phyloP scores from a whole-genome alignment of 78 protist species.

The Corallochytrium limacisporum region DNA sequence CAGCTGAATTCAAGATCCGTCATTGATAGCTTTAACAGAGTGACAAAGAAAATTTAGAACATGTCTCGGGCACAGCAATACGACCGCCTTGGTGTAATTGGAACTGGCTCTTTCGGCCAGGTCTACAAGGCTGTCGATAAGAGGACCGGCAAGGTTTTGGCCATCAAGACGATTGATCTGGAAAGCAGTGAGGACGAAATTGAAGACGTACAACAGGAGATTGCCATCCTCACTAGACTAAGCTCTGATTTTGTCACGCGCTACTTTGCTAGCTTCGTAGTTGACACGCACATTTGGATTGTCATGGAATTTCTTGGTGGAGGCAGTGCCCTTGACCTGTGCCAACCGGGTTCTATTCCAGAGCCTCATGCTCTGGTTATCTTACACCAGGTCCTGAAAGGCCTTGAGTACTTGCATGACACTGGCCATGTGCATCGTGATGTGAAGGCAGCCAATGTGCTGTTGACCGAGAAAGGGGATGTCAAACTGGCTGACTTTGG shows the following conservation, averaged over 20 bases:
- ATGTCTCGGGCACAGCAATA: too few species aligned
- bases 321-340: constrained; percentile 4
- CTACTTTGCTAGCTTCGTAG: constrained; percentile 7
- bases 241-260: not conserved
- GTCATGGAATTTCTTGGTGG: constrained; percentile 21
- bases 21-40: too few species aligned
- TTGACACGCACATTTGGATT: constrained; percentile 8
- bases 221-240: constrained; percentile 33
- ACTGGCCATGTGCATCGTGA: constrained; percentile 38
- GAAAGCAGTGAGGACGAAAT: constrained; percentile 92
- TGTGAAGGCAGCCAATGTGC: constrained; percentile 34
- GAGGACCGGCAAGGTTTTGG: constrained; percentile 54
- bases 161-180: constrained; percentile 86
- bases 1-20: too few species aligned
- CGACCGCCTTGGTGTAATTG: too few species aligned
- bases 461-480: not conserved
- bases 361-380: too few species aligned
- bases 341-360: too few species aligned
- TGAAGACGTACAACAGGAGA: constrained; percentile 86
- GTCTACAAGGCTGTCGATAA: too few species aligned
- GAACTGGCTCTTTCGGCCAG: too few species aligned
- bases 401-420: constrained; percentile 29
- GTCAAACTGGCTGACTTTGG: not conserved
- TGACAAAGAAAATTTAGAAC: too few species aligned
- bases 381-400: not conserved